Evolutionary conservation across 2,329 filamentous ascomycete genomes (phyloP).

Genomic region (Microdochium paspali): DNA sequence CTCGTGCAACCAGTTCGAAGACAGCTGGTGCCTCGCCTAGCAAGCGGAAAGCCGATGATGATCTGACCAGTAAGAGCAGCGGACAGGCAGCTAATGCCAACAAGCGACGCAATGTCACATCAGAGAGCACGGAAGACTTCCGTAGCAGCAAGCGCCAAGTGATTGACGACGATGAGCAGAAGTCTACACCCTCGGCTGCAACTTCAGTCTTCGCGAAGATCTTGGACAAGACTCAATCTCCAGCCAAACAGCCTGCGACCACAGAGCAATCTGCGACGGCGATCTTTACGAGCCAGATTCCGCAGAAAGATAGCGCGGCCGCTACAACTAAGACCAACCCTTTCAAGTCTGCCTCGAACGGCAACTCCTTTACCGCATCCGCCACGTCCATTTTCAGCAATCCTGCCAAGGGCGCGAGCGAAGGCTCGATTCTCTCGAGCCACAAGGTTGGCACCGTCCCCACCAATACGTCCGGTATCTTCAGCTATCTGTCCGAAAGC

Average conservation of each 20-base stretch:
- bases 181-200: slow-evolving; percentile 41
- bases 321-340: slow-evolving; percentile 19
- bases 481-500: slow-evolving; percentile 50
- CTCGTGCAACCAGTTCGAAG: slow-evolving; percentile 16
- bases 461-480: slow-evolving; percentile 38
- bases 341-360: slow-evolving; percentile 30
- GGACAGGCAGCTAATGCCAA: slow-evolving; percentile 27
- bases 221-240: slow-evolving; percentile 37
- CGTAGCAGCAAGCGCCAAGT: slow-evolving; percentile 46
- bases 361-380: slow-evolving; percentile 11
- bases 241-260: slow-evolving; percentile 14
- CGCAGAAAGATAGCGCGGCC: slow-evolving; percentile 9
- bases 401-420: slow-evolving; percentile 11
- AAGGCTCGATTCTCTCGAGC: slow-evolving; percentile 13
- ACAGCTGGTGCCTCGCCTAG: slow-evolving; percentile 22
- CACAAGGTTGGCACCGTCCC: slow-evolving; percentile 15
- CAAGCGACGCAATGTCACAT: slow-evolving; percentile 37
- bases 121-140: slow-evolving; percentile 17
- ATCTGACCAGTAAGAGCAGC: slow-evolving; percentile 28
- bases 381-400: slow-evolving; percentile 24
- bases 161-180: slow-evolving; percentile 34
- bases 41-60: slow-evolving; percentile 50
- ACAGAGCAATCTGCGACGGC: slow-evolving; percentile 9
- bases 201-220: slow-evolving; percentile 49
- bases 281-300: background rate